A percentile compares a stretch with the other conserved stretches of the same genome.
These are phyloP conservation scores for Plenodomus tracheiphilus DNA, from an alignment of 2,329 filamentous ascomycete genomes.

Conservation along the genomic window DNA sequence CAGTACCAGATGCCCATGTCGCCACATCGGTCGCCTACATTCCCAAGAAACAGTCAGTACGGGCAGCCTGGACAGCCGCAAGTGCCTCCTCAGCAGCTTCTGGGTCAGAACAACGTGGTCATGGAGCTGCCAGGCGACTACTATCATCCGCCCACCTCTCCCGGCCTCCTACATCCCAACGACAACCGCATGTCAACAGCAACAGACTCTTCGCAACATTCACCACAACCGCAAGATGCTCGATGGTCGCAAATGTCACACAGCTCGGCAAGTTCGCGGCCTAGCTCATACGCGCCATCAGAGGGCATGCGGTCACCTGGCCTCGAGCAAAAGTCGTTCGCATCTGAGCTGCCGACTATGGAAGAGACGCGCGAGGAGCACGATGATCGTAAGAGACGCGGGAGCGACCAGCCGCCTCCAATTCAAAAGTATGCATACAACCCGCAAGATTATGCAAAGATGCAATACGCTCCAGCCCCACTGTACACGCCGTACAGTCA, in stretches of 20 bases:
- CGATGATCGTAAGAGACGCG: conserved; percentile 16
- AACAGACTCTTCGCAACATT: conserved; percentile 24
- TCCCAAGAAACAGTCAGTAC: conserved; percentile 11
- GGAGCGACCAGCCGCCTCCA: conserved; percentile 16
- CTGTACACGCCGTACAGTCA: conserved; percentile 11
- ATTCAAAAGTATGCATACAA: conserved; percentile 38
- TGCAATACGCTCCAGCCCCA: conserved; percentile 10
- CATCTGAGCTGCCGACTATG: conserved; percentile 41
- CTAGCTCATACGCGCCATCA: conserved; percentile 41
- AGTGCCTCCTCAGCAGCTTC: conserved; percentile 24
- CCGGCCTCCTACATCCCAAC: conserved; percentile 30
- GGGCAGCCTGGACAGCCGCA: conserved; percentile 12
- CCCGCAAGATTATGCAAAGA: conserved; percentile 37
- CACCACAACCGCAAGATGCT: conserved; percentile 31
- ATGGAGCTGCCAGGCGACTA: conserved; percentile 51
- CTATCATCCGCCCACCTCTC: conserved; percentile 39
- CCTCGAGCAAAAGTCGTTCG: conserved; percentile 39
- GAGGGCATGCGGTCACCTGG: conserved; percentile 41
- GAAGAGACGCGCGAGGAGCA: conserved; percentile 42
- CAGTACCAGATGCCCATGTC: conserved; percentile 35
- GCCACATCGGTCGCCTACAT: conserved; percentile 27
- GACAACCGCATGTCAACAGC: conserved; percentile 25
- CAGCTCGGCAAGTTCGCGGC: conserved; percentile 33
- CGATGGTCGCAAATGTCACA: conserved; percentile 40
- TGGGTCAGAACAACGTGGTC: conserved; percentile 37